Base-by-base conservation (phyloP, 2,329 filamentous ascomycete species). In the Aspergillus ibericus region DNA sequence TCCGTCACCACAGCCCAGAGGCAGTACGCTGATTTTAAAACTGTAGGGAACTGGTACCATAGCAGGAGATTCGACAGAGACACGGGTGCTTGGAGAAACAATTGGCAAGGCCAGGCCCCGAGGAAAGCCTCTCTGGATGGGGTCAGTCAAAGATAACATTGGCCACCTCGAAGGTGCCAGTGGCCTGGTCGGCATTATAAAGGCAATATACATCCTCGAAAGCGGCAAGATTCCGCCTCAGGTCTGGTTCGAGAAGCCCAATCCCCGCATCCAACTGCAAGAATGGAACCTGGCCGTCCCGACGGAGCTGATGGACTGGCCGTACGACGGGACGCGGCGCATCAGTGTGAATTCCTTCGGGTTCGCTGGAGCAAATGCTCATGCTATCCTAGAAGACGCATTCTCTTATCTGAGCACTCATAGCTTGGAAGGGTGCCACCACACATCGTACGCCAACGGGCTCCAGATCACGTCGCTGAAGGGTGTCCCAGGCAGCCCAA, bases 301-400 rank as follows among this genome's bases (percentile, higher is more conserved):
- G 15, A 60, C 59, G 0, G 53, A 64, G 13, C 63, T 59, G n/a
- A 62, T 60, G 5, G 60, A 64, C 1, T 73, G 71, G 72, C 70
- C 70, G n/a, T 66, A 63, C 1, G 7, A 56, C 3, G 67, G 67
- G 3, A 50, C 66, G 4, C 65, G 70, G 7, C 61, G 70, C 42
- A 58, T 64, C 1, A 70, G 68, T 1, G 48, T 78, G n/a, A 77
- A 75, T 53, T 72, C 66, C 7, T 78, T 78, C 53, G 75, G 75
- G 7, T 73, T 70, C 51, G 73, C 72, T 5, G 74, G 74, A 0
- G 65, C 72, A 1, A 75, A 74, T 55, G 65, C 72, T 0, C 72
- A 75, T 51, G 64, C 67, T 29, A 65, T 76, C 5, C 44, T 76
- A 27, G 72, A 75, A 40, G 66, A 72, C 27, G 68, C 67, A 10